These are phyloP conservation scores for Xanthoceras sorbifolium DNA, from an alignment of 345 rosid genomes.

Conservation along the genomic window DNA sequence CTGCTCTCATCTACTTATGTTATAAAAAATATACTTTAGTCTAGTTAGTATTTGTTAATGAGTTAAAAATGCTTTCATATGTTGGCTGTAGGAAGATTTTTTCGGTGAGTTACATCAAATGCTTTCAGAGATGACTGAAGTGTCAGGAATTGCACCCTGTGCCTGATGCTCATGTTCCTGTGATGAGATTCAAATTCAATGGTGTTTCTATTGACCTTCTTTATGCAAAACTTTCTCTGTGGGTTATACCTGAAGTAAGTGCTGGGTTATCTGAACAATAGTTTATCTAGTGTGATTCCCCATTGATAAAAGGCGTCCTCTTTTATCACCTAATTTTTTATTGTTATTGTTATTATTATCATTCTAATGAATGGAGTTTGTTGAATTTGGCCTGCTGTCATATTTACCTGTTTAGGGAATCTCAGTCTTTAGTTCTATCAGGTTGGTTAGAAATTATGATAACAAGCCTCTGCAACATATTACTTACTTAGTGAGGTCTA, in stretches of 20 bases:
- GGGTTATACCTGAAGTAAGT: constrained; percentile 96
- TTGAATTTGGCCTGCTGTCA: neutral
- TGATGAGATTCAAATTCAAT: constrained; percentile 81
- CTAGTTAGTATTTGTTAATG: constrained; percentile 21
- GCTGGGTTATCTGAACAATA: constrained; percentile 23
- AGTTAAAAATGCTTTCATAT: constrained; percentile 24
- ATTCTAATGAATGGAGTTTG: neutral
- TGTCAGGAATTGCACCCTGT: constrained; percentile 95
- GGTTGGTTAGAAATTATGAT: neutral
- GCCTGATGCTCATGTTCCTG: constrained; percentile 98
- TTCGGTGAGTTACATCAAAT: constrained; percentile 83
- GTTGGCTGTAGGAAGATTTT: constrained; percentile 76
- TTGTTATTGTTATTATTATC: neutral
- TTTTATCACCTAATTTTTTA: neutral
- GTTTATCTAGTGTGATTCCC: neutral
- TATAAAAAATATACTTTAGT: constrained; percentile 19
- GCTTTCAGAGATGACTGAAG: constrained; percentile 93
- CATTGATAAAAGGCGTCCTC: neutral
- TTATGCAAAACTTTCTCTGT: constrained; percentile 86
- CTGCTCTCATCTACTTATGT: constrained; percentile 32
- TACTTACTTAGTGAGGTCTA: neutral
- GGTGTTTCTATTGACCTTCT: constrained; percentile 96
- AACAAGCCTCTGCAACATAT: neutral
- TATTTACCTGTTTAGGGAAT: neutral
- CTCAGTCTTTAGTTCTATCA: neutral